A percentile compares a stretch with the other conserved stretches of the same genome.
Conservation (phyloP, 2,329 filamentous ascomycete genomes). For the Phaeophleospora eucalypticola region DNA sequence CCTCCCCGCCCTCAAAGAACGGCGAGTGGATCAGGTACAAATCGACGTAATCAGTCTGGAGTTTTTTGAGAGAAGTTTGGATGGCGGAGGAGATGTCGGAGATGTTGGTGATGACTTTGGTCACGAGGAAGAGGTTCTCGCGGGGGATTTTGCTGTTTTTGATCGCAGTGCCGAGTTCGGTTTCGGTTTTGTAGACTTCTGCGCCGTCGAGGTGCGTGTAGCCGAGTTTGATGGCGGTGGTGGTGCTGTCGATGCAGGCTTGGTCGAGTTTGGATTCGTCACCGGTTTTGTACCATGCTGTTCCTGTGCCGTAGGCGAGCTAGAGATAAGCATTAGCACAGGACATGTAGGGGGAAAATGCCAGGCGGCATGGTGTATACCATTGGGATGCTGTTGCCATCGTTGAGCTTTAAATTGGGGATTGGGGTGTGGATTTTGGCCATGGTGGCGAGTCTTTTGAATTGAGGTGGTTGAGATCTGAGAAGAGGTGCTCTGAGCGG, state of each 20-base stretch:
- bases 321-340: slow-evolving; percentile 29
- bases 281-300: slow-evolving; percentile 57
- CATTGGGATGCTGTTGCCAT: slow-evolving; percentile 69
- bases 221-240: slow-evolving; percentile 63
- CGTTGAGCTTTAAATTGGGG: slow-evolving; percentile 62
- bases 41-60: slow-evolving; percentile 60
- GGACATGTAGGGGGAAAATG: not conserved
- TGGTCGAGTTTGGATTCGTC: slow-evolving; percentile 53
- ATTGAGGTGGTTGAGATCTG: not conserved
- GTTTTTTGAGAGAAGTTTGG: slow-evolving; percentile 54
- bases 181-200: slow-evolving; percentile 55
- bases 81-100: slow-evolving; percentile 54
- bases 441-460: slow-evolving; percentile 18
- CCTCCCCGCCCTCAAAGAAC: slow-evolving; percentile 52
- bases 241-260: slow-evolving; percentile 51
- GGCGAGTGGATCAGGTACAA: slow-evolving; percentile 62
- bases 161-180: slow-evolving; percentile 47
- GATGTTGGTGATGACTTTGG: slow-evolving; percentile 54
- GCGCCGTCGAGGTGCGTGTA: slow-evolving; percentile 73
- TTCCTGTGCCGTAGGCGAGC: slow-evolving; percentile 70
- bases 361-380: slow-evolving; percentile 37
- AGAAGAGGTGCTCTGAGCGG: not conserved
- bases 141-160: slow-evolving; percentile 40
- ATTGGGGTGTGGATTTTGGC: slow-evolving; percentile 41
- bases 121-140: slow-evolving; percentile 50